Base-by-base conservation (phyloP, 2,329 filamentous ascomycete species). In the Gnomoniopsis sp. region DNA sequence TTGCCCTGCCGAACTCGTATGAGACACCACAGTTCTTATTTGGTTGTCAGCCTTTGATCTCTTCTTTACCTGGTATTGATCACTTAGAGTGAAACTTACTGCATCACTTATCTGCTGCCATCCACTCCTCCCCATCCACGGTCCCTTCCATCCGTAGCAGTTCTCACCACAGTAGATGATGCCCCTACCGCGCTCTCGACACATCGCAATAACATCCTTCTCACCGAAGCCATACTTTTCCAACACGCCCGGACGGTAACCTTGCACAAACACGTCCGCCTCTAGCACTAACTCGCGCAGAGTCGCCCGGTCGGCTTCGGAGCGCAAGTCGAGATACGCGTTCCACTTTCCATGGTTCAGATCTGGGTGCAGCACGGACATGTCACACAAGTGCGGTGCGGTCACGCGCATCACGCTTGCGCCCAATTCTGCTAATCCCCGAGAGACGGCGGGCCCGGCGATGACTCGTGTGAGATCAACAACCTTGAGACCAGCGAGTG, bases 181-280 rank as follows among this genome's bases (percentile, higher is more conserved):
- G 8, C 78, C 78, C 30, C 72, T 73, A 19, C 71, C 71, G 19
- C 77, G 69, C 26, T 69, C 68, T 6, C 64, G 70, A n/a, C 70
- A 77, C 64, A 77, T 67, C 44, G 68, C 70, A 4, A 76, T 66
- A 26, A 79, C 64, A 15, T 70, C 71, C 12, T 76, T 65, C 6
- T 75, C 67, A 0, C 77, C 71, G 17, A 78, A 70, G 0, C 76
- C 76, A 15, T 70, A 71, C 33, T 71, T 70, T 30, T 71, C 70
- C 47, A 84, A 70, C 3, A 73, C 70, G 2, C 74, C 74, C 7
- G 74, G 73, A 6, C 80, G 72, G 69, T 79, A 85, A 19, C 81
- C 80, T 59, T 83, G 78, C 21, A 84, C 67, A 55, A 84, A 77
- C 34, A 84, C 75, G 63, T 85, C 82, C 1, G 76, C 80, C 1